A percentile compares a stretch with the other conserved stretches of the same genome.
Evolutionary conservation across 108 stramenopile genomes (phyloP).

Genomic region (Skeletonema marinoi): DNA sequence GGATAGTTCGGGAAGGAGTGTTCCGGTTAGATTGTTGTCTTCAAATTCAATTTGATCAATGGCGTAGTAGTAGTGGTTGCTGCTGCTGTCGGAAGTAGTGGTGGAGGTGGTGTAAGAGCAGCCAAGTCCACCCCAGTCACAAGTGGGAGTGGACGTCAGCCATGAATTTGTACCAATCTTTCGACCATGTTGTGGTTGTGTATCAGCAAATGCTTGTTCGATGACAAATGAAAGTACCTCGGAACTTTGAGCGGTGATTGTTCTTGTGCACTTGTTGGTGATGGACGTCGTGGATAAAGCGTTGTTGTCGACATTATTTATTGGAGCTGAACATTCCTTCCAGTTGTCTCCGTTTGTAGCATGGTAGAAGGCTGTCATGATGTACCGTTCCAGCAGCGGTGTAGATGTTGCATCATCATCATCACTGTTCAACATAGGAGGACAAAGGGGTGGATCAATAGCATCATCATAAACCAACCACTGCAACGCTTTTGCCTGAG

Average conservation of each 20-base stretch:
- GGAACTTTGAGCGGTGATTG: conserved; percentile 28
- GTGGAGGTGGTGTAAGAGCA: not conserved
- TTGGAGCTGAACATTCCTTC: conserved; percentile 67
- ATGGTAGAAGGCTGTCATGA: conserved; percentile 25
- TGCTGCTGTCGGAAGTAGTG: not conserved
- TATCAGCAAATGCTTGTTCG: no score
- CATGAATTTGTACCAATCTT: not conserved
- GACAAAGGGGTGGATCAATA: conserved; percentile 37
- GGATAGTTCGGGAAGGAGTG: conserved; percentile 56
- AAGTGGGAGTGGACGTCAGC: not conserved
- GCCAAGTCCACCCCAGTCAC: not conserved
- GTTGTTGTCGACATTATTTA: conserved; percentile 21
- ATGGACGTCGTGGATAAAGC: conserved; percentile 23
- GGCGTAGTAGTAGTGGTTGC: not conserved
- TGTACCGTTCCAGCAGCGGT: conserved; percentile 21
- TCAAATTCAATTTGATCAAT: conserved; percentile 41
- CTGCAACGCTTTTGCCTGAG: conserved; percentile 56
- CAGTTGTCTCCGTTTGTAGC: conserved; percentile 44
- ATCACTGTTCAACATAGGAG: not conserved
- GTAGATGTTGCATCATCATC: not conserved
- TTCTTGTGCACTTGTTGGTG: conserved; percentile 17
- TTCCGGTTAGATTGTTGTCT: conserved; percentile 62
- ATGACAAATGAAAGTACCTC: conserved; percentile 5
- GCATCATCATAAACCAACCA: conserved; percentile 65
- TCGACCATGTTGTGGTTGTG: not conserved